Conservation (phyloP, 495 filamentous ascomycete genomes). For the Penicillium coffeae region DNA sequence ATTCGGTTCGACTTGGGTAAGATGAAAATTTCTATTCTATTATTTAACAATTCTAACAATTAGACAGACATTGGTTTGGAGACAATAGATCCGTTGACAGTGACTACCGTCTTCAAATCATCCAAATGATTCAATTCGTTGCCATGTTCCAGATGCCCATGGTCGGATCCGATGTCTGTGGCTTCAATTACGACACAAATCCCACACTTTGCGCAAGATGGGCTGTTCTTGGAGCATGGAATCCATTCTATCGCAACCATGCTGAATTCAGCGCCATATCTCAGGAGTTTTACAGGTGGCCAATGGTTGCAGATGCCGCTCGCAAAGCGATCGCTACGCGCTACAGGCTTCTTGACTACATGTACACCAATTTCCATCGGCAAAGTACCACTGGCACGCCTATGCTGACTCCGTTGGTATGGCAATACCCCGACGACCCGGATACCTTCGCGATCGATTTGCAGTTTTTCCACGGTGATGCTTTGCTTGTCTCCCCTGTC, state of each 20-base stretch:
- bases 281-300: slow-evolving; percentile 78
- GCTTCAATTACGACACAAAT: slow-evolving; percentile 61
- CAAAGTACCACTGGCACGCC: slow-evolving; percentile 63
- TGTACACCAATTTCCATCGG: slow-evolving; percentile 66
- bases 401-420: slow-evolving; percentile 64
- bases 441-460: slow-evolving; percentile 54
- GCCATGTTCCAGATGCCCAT: slow-evolving; percentile 75
- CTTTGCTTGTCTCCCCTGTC: slow-evolving; percentile 68
- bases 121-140: slow-evolving; percentile 64
- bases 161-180: slow-evolving; percentile 73
- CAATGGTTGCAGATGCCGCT: slow-evolving; percentile 58
- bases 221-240: slow-evolving; percentile 73
- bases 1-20: slow-evolving; percentile 35
- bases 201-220: slow-evolving; percentile 68
- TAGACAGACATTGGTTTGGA: neutral
- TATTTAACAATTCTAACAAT: neutral
- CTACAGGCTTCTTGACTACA: slow-evolving; percentile 75
- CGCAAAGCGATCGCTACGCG: slow-evolving; percentile 68
- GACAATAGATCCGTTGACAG: slow-evolving; percentile 36
- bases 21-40: neutral
- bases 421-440: slow-evolving; percentile 63
- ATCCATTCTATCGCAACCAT: slow-evolving; percentile 76
- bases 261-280: slow-evolving; percentile 43
- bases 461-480: slow-evolving; percentile 71
- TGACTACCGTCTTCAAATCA: slow-evolving; percentile 63